A percentile compares a stretch with the other conserved stretches of the same genome.
Evolutionary conservation across 257 asterid genomes (phyloP).

Genomic region (Osmanthus fragrans): DNA sequence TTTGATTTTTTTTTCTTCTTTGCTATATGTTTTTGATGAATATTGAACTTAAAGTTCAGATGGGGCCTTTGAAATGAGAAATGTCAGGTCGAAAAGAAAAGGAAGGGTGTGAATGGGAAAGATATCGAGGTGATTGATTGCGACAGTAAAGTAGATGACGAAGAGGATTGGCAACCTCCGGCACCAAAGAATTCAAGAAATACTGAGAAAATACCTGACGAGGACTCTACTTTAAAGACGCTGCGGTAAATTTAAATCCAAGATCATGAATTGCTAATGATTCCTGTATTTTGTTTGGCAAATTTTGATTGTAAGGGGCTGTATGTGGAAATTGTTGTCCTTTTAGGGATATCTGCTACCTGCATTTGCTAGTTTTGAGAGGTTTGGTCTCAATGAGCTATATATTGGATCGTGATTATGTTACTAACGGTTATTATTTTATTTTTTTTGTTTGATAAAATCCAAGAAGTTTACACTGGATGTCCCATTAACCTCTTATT

Average conservation of each 20-base stretch:
- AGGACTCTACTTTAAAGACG: conserved; percentile 70
- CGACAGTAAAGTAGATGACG: conserved; percentile 54
- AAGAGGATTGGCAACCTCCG: conserved; percentile 90
- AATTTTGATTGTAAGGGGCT: not conserved
- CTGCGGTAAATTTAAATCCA: conserved; percentile 50
- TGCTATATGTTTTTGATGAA: conserved; percentile 1
- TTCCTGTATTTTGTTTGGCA: not conserved
- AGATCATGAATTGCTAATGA: not conserved
- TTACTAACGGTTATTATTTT: too few relatives aligned
- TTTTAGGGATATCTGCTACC: not conserved
- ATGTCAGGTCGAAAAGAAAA: conserved; percentile 47
- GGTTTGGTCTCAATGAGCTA: not conserved
- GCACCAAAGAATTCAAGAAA: conserved; percentile 52
- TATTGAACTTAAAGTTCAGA: conserved; percentile 13
- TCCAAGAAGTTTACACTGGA: too few relatives aligned
- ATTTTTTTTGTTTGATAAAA: too few relatives aligned
- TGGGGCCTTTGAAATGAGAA: conserved; percentile 16
- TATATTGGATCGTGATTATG: too few relatives aligned
- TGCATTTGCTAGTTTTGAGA: not conserved
- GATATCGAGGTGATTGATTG: conserved; percentile 37
- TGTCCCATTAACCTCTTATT: too few relatives aligned
- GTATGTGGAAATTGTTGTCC: not conserved
- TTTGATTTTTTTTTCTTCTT: not conserved
- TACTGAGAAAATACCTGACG: conserved; percentile 28
- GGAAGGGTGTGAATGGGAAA: conserved; percentile 32